Evolutionary conservation across 768 basidiomycete species (phyloP).

Genomic region (Rhizopogon roseolus): DNA sequence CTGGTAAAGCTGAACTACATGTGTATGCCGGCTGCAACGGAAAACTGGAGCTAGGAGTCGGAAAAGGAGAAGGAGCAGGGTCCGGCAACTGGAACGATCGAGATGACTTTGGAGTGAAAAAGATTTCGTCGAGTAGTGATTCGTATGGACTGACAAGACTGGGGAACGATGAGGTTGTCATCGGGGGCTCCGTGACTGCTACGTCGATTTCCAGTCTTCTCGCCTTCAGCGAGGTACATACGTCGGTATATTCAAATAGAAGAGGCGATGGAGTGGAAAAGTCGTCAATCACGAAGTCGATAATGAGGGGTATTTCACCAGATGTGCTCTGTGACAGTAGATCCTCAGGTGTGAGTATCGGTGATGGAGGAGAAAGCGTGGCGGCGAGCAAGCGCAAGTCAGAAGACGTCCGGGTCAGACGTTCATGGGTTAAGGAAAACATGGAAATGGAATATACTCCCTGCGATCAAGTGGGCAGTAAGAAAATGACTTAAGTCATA

Average conservation of each 20-base stretch:
- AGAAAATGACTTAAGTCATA: slow-evolving; percentile 1
- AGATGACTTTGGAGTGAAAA: background rate
- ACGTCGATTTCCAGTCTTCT: background rate
- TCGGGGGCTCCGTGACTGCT: background rate
- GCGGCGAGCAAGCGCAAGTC: slow-evolving; percentile 33
- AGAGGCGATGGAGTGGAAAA: slow-evolving; percentile 3
- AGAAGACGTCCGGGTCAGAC: slow-evolving; percentile 36
- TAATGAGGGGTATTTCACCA: slow-evolving; percentile 48
- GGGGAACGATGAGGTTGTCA: background rate
- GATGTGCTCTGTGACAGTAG: slow-evolving; percentile 35
- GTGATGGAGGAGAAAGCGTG: slow-evolving; percentile 38
- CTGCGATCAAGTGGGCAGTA: background rate
- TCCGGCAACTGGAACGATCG: background rate
- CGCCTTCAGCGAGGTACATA: background rate
- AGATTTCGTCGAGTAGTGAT: slow-evolving; percentile 2
- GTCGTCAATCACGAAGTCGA: slow-evolving; percentile 23
- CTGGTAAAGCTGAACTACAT: background rate
- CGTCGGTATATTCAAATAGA: background rate
- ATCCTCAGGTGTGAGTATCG: slow-evolving; percentile 36
- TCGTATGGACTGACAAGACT: background rate
- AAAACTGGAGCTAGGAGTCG: background rate
- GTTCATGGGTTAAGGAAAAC: slow-evolving; percentile 13
- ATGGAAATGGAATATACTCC: slow-evolving; percentile 2
- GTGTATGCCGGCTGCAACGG: background rate
- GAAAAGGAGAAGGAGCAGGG: background rate